Base-by-base conservation (phyloP, 2,329 filamentous ascomycete genomes). In the Xylaria digitata region DNA sequence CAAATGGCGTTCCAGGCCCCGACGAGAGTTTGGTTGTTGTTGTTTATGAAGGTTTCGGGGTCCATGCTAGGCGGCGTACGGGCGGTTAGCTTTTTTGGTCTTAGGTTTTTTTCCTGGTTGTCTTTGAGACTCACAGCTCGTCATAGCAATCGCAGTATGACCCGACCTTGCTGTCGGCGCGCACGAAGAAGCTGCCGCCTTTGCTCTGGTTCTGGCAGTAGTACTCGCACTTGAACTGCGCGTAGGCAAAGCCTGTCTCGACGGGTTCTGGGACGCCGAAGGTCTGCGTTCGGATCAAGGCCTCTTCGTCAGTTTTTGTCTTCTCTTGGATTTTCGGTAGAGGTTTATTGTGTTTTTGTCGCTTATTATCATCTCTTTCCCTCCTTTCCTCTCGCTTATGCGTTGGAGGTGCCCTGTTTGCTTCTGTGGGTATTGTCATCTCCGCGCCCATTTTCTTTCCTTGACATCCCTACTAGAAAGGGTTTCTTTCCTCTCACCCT, bases 161-260 rank as follows among this genome's bases (percentile, higher is more conserved):
- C 3, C 74, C 73, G 34, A 61, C 42, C 8, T 61, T 50, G 19
- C 40, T 59, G 17, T 56, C 64, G 9, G 42, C 59, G 17, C 67
- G 72, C 21, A 76, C 75, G 70, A 75, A 77, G 72, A 78, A 78
- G 56, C 73, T 74, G 8, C 68, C 72, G 55, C 73, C 70, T 11
- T 40, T 30, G 42, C 64, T 64, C n/a, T 59, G 46, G 57, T 71
- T 70, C 49, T 73, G 65, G 72, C 76, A 77, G 68, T 73, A 75
- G 69, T 75, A 77, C 70, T 78, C 75, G 72, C 76, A 77, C 71
- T 77, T 77, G 75, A 73, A 78, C 65, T 76, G 74, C 2, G 74
- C 72, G 66, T 75, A 78, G 43, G 75, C 76, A 66, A 78, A 77
- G 57, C 75, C 75, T 8, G 75, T 69, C 50, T 74, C 74, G 58